Base-by-base conservation (phyloP, 495 filamentous ascomycete genomes). In the Penicillium samsonianum region DNA sequence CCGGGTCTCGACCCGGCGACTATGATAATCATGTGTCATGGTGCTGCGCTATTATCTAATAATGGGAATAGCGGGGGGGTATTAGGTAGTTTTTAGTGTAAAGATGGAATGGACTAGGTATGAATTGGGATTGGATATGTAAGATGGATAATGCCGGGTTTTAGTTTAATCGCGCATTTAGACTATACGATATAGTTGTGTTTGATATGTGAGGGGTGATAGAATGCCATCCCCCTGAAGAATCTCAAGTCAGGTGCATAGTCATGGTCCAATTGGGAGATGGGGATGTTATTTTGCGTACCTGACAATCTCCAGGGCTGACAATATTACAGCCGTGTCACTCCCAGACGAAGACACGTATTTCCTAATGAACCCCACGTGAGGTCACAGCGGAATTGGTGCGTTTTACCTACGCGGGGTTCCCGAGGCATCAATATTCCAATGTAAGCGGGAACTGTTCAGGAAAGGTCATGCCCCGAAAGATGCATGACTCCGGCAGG, bases 11-110 rank as follows among this genome's bases (percentile, higher is more conserved):
- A 63, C 63, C 65, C 14, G 41, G 47, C 37, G 31, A 10, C n/a
- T 14, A 7, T 17, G 57, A 55, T 61, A 61, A 57, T 65, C 49
- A 68, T 68, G 65, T 68, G 65, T 68, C 63, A 68, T 68, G 33
- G 17, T 41, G 48, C 30, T 38, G 52, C 35, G 50, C 59, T 55
- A 68, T 68, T 68, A 68, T 51, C 46, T 68, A 68, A 68, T 65
- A 48, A 20, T 0, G 41, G 46, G 41, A 17, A 38, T 30, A 30
- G 33, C 14, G n/a, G 33, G 33, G 33, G 33, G 5, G 4, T 37
- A 35, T 37, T 37, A 10, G 28, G n/a, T n/a, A n/a, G n/a, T n/a
- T 30, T 11, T 25, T 25, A 25, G 2, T 30, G 9, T 30, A 30
- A 2, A 9, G 26, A 28, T 25, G 26, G 28, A 30, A 9, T 30